Percentiles rank a stretch among this genome's conserved stretches.
Evolutionary conservation across 1,284 basidiomycete genomes (phyloP).

Genomic region (Phellopilus nigrolimitatus): DNA sequence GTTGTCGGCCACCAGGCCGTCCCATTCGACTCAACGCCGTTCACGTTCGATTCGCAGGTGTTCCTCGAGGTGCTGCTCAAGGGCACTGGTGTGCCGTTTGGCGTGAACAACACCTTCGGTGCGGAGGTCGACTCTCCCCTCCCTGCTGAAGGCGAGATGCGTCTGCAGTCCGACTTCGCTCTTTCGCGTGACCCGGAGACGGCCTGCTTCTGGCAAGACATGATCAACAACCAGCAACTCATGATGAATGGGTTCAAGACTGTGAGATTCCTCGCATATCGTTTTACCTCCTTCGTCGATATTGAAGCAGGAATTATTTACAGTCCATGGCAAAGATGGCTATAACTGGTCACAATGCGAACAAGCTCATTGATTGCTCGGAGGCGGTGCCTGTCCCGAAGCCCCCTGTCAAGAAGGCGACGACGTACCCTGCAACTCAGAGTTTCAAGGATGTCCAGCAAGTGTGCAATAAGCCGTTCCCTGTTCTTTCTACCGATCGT

Average conservation of each 20-base stretch:
- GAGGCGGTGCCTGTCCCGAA: constrained; percentile 18
- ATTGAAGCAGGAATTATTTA: constrained; percentile 20
- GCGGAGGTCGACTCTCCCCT: constrained; percentile 15
- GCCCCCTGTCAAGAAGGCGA: constrained; percentile 15
- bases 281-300: neutral
- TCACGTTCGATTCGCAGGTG: constrained; percentile 20
- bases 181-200: constrained; percentile 18
- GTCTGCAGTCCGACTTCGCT: constrained; percentile 21
- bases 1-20: constrained; percentile 8
- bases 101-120: constrained; percentile 8
- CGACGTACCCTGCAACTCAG: constrained; percentile 17
- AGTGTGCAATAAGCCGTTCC: constrained; percentile 16
- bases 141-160: constrained; percentile 17
- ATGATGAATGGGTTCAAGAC: constrained; percentile 16
- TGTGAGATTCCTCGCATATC: constrained; percentile 2
- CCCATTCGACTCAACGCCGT: constrained; percentile 22
- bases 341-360: constrained; percentile 29
- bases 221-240: constrained; percentile 20
- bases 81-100: constrained; percentile 18
- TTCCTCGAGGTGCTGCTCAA: constrained; percentile 22
- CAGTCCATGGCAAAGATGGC: constrained; percentile 31
- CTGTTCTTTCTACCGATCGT: constrained; percentile 16
- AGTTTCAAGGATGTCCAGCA: constrained; percentile 14
- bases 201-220: constrained; percentile 25
- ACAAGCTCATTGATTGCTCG: constrained; percentile 21